A percentile compares a stretch with the other conserved stretches of the same genome.
These are phyloP conservation scores for Solanum tacnaense DNA, from an alignment of 257 asterid genomes.

Conservation along the genomic window DNA sequence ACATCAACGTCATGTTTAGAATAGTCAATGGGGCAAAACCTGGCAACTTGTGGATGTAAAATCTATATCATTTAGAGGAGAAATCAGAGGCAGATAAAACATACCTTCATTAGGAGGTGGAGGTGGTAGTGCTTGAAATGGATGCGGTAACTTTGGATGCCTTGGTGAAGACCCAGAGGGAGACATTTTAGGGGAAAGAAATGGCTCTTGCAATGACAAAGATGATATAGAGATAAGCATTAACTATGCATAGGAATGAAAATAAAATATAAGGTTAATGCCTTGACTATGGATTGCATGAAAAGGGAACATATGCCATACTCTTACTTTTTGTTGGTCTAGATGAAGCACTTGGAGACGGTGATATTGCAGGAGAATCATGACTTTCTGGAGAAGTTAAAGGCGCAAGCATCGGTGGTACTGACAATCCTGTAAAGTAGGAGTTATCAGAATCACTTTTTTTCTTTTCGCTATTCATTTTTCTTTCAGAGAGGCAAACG, in stretches of 20 bases:
- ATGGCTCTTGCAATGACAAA: slow-evolving; percentile 43
- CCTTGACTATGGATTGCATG: neutral
- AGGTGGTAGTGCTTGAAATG: slow-evolving; percentile 66
- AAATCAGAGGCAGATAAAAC: neutral
- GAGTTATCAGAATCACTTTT: neutral
- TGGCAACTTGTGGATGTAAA: neutral
- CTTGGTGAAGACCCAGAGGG: slow-evolving; percentile 33
- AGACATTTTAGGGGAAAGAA: slow-evolving; percentile 36
- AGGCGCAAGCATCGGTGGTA: slow-evolving; percentile 21
- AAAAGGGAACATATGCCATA: slow-evolving; percentile 5
- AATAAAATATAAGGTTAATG: neutral
- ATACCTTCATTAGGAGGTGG: slow-evolving; percentile 86
- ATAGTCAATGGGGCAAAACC: neutral
- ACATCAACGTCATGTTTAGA: neutral
- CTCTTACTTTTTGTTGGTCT: slow-evolving; percentile 29
- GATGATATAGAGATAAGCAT: slow-evolving; percentile 16
- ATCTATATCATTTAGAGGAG: neutral
- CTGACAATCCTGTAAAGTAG: slow-evolving; percentile 24
- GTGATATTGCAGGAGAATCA: slow-evolving; percentile 32
- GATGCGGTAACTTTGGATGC: slow-evolving; percentile 38
- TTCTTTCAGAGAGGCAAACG: neutral
- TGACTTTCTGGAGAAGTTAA: slow-evolving; percentile 16
- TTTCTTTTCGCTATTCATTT: neutral
- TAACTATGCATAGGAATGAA: slow-evolving; percentile 6
- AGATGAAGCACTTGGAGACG: slow-evolving; percentile 28